Evolutionary conservation across 2,329 filamentous ascomycete species (phyloP), one percentile per base, ranked within the genome.

Genomic region (Xylariales sp.): DNA sequence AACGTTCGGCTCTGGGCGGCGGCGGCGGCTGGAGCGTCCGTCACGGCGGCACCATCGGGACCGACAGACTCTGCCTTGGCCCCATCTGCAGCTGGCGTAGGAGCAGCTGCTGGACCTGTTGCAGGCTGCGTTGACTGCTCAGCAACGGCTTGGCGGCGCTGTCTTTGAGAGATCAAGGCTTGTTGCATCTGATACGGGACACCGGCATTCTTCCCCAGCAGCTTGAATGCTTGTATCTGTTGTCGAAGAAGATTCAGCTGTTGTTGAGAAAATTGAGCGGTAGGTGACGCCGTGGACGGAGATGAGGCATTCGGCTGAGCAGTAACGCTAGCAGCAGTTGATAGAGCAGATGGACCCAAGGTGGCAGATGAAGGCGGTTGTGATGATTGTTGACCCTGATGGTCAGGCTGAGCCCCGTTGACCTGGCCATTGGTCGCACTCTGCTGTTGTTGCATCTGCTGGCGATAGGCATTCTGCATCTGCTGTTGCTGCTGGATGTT

Each of bases 141-240:
- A 3, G 59, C 64, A 11, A 78, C 70, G 19, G 81, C 70, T 40
- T 76, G 68, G 52, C 84, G 79, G 51, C 82, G 82, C 51, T 83
- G 77, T 36, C 84, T 80, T 44, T 85, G 81, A 32, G 84, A 75
- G 59, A 90, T 95, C 27, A 97, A 82, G 36, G 86, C 80, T 56
- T 91, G 86, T 59, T 95, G 88, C 49, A 95, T 77, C 47, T 80
- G 76, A 21, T 78, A 65, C 1, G 91, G 88, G 3, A 97, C 80
- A 1, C 89, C 84, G 11, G 85, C 74, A 52, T 95, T 95, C 63
- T 93, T 94, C 4, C 87, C 84, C 4, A 98, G 73, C 51, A 89
- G 76, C 64, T 94, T 94, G 66, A 96, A 97, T 0, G 91, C 90
- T 53, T 84, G 76, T 38, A 97, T 95, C 61, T 98, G 93, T 50